A percentile compares a stretch with the other conserved stretches of the same genome.
phyloP scores from a whole-genome alignment of 75 land plant genomes.

The Adiantum capillusveneris region DNA sequence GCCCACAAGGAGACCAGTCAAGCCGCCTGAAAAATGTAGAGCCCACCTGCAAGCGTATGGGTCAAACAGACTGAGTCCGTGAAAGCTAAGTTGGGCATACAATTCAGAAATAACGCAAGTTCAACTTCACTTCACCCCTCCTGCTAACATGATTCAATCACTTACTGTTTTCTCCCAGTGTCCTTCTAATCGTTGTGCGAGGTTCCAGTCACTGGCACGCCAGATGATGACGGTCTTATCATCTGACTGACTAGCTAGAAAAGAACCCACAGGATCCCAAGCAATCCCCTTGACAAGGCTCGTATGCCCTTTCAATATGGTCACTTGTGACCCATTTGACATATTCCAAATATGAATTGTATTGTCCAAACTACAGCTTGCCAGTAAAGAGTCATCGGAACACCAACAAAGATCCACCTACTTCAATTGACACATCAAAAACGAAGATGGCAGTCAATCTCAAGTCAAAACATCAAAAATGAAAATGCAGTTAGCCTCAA shows the following conservation, averaged over 20 bases:
- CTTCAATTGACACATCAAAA: slow-evolving; percentile 41
- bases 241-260: slow-evolving; percentile 94
- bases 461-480: no score
- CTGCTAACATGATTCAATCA: not conserved
- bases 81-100: no score
- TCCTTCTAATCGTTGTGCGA: slow-evolving; percentile 79
- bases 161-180: slow-evolving; percentile 96
- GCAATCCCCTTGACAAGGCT: slow-evolving; percentile 98
- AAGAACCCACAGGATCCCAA: slow-evolving; percentile 98
- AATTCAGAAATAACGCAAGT: no score
- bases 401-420: slow-evolving; percentile 99
- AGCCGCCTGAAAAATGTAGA: slow-evolving; percentile 95
- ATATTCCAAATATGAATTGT: slow-evolving; percentile 90
- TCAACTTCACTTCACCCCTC: no score
- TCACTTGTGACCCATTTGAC: slow-evolving; percentile 62
- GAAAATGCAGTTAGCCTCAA: no score
- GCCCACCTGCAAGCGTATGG: slow-evolving; percentile 63
- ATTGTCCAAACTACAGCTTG: slow-evolving; percentile 93
- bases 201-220: slow-evolving; percentile 94
- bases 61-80: slow-evolving; percentile 1
- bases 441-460: not conserved
- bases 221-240: slow-evolving; percentile 95
- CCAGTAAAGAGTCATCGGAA: slow-evolving; percentile 86
- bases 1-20: slow-evolving; percentile 99
- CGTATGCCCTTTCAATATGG: slow-evolving; percentile 80